Evolutionary conservation across 2,329 filamentous ascomycete genomes (phyloP).

Genomic region (Cercospora canescens): DNA sequence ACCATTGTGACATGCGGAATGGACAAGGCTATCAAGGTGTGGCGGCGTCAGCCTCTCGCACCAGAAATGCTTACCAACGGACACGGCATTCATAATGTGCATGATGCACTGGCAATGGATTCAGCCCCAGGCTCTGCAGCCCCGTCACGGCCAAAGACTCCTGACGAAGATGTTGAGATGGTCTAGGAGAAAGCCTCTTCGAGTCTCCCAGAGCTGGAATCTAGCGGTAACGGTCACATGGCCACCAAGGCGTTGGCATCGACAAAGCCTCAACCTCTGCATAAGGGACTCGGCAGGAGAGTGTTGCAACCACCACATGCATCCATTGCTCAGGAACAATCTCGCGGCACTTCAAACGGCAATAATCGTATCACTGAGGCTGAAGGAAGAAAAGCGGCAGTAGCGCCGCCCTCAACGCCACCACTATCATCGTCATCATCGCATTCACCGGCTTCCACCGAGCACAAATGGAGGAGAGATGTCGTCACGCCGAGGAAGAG

Average conservation of each 20-base stretch:
- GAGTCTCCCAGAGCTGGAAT: background rate
- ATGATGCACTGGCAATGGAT: background rate
- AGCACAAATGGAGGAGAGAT: background rate
- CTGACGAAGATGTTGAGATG: constrained; percentile 16
- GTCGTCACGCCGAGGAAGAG: background rate
- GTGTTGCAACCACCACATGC: background rate
- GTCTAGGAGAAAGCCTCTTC: background rate
- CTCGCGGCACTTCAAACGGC: background rate
- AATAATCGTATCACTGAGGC: background rate
- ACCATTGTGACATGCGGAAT: constrained; percentile 63
- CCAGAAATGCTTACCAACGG: constrained; percentile 10
- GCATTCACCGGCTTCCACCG: background rate
- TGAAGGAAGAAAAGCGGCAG: background rate
- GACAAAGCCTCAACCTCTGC: background rate
- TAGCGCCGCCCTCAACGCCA: background rate
- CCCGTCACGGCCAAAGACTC: constrained; percentile 12
- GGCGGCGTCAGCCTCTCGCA: constrained; percentile 44
- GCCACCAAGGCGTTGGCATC: background rate
- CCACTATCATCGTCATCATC: background rate
- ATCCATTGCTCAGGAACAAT: background rate
- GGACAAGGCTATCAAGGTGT: constrained; percentile 63
- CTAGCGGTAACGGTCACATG: background rate
- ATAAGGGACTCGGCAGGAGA: background rate
- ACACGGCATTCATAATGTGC: background rate
- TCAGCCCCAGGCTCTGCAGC: constrained; percentile 7